Base-by-base conservation (phyloP, 176 grass and related monocot genomes). In the Triticum timopheevii region DNA sequence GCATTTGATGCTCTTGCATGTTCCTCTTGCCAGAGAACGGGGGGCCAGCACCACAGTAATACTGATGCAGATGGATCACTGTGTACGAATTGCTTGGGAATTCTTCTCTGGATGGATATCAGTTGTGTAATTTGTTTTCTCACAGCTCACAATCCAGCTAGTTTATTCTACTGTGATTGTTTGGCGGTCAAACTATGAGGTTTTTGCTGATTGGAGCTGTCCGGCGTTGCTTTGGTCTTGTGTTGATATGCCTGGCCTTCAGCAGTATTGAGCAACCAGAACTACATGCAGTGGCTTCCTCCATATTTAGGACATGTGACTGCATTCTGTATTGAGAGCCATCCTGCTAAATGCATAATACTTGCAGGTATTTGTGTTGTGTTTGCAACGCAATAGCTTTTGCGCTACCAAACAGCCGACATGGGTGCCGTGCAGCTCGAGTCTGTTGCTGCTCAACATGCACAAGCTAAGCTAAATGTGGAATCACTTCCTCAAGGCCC, bases 311-410 rank as follows among this genome's bases (percentile, higher is more conserved):
- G 90, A 86, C 75, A 50, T 71, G 38, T 58, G 30, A 87, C 88
- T 89, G 72, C 91, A 87, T 87, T 81, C 40, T 85, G 79, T 90
- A 92, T 83, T 94, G 70, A 69, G 85, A 88, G 76, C 49, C 15
- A 81, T 85, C 88, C 84, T 72, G 54, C 92, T 93, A 91, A 98
- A 88, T 81, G 31, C 85, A 81, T 93, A 44, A 82, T 94, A 85
- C 62, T 85, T 99, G 92, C 94, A 96, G 97, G 97, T 99, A 82
- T 80, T 52, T 93, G 66, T 95, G 79, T 82, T 92, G 82, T 91
- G 13, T 88, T 89, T 88, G 73, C 54, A 84, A 63, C 87, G 44
- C 59, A 49, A 61, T 69, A 84, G 72, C 33, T 84, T 58, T 83
- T 50, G 78, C 3, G 8, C 33, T 33, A 24, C 73, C 80, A 73